Evolutionary conservation across 2,329 filamentous ascomycete species (phyloP).

Genomic region (Pezicula radicicola): DNA sequence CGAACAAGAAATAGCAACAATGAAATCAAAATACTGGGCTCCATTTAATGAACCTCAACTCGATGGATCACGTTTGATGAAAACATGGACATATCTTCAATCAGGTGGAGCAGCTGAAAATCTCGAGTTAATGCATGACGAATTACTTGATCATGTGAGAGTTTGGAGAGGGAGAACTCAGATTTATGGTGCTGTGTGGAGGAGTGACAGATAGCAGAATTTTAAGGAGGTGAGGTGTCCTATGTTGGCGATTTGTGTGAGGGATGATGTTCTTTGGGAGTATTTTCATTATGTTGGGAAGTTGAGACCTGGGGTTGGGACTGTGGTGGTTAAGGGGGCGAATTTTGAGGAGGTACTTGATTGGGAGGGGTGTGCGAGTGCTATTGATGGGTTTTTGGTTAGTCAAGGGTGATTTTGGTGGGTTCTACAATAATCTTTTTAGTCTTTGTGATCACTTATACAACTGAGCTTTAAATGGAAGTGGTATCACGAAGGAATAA

Average conservation of each 20-base stretch:
- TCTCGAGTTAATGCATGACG: background rate
- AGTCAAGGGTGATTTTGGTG: too few species aligned
- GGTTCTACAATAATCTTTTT: too few species aligned
- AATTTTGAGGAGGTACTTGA: background rate
- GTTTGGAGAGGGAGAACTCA: background rate
- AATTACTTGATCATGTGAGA: conserved; percentile 2
- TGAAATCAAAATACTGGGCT: background rate
- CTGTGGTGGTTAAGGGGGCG: background rate
- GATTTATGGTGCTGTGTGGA: conserved; percentile 1
- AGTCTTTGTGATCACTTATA: too few species aligned
- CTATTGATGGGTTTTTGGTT: background rate
- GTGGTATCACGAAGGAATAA: too few species aligned
- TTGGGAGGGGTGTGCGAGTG: background rate
- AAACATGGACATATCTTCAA: conserved; percentile 3
- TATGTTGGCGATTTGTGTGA: conserved; percentile 3
- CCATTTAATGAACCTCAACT: conserved; percentile 2
- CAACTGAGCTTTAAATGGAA: too few species aligned
- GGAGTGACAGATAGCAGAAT: background rate
- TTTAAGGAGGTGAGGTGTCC: background rate
- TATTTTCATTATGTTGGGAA: conserved; percentile 2
- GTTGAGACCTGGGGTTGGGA: background rate
- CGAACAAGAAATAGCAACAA: background rate
- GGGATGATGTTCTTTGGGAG: conserved; percentile 6
- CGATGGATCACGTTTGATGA: conserved; percentile 1
- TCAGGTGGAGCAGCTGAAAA: background rate